Evolutionary conservation across 2,329 filamentous ascomycete species (phyloP).

Genomic region (Cordyceps sp.): DNA sequence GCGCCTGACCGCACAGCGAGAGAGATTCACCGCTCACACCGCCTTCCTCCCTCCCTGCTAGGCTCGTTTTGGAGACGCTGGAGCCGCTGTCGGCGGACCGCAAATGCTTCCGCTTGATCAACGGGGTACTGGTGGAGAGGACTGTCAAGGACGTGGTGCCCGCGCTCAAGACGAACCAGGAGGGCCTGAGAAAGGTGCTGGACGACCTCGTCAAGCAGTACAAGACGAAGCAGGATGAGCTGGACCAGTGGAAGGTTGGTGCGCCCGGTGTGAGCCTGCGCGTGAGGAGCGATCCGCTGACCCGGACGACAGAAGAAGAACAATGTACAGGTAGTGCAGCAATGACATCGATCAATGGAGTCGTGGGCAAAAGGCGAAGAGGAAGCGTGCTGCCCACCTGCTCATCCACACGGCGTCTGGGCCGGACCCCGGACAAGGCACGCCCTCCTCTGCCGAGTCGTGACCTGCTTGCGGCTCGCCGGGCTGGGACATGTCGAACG

Average conservation of each 20-base stretch:
- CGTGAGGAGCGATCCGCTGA: background rate
- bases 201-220: constrained; percentile 95
- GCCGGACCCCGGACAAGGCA: too few species aligned
- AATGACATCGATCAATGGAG: too few species aligned
- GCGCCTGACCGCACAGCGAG: constrained; percentile 11
- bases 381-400: too few species aligned
- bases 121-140: constrained; percentile 85
- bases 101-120: constrained; percentile 98
- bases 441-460: too few species aligned
- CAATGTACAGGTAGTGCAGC: constrained; percentile 74
- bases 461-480: too few species aligned
- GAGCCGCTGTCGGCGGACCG: constrained; percentile 67
- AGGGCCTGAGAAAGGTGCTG: constrained; percentile 83
- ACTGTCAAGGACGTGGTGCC: constrained; percentile 88
- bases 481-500: background rate
- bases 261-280: background rate
- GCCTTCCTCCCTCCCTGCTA: constrained; percentile 18
- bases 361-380: too few species aligned
- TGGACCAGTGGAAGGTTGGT: constrained; percentile 95
- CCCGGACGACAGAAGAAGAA: constrained; percentile 58
- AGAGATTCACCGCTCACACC: constrained; percentile 7
- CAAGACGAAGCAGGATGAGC: constrained; percentile 81
- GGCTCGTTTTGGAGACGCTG: constrained; percentile 86
- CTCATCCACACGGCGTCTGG: too few species aligned
- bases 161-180: constrained; percentile 80